These are phyloP conservation scores for Cupressus sempervirens DNA, from an alignment of 75 land plant species.

Conservation along the genomic window DNA sequence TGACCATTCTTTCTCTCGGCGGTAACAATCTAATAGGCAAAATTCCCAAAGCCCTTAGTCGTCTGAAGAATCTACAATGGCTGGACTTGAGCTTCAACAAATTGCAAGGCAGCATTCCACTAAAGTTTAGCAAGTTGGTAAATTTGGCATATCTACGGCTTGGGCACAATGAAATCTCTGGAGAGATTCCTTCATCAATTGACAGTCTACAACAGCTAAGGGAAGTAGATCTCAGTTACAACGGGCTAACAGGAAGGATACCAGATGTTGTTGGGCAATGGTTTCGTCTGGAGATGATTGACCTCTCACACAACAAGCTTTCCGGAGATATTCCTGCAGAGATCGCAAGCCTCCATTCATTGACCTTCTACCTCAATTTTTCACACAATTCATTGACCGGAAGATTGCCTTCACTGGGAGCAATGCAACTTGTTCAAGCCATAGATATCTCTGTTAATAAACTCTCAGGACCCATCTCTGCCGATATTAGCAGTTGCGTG, in stretches of 20 bases:
- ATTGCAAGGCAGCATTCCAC: background rate
- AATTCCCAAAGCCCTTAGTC: background rate
- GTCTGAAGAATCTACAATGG: background rate
- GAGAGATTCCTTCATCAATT: background rate
- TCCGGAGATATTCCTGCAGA: background rate
- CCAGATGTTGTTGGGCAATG: constrained; percentile 1
- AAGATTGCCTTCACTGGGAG: background rate
- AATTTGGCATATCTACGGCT: background rate
- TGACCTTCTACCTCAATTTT: constrained; percentile 31
- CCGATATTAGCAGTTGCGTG: constrained; percentile 14
- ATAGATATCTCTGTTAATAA: constrained; percentile 29
- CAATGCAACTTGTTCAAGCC: background rate
- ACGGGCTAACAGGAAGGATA: constrained; percentile 22
- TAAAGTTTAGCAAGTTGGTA: no score
- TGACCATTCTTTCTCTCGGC: background rate
- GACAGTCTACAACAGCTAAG: background rate
- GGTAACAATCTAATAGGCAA: background rate
- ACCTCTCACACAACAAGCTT: background rate
- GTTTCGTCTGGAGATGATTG: background rate
- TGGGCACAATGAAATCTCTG: background rate
- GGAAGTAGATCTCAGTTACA: constrained; percentile 8
- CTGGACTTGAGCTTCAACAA: constrained; percentile 16
- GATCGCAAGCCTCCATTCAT: constrained; percentile 34
- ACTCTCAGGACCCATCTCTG: constrained; percentile 27
- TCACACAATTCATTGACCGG: constrained; percentile 9